phyloP scores from a whole-genome alignment of 352 stramenopile species.

The Bremia lactucae region DNA sequence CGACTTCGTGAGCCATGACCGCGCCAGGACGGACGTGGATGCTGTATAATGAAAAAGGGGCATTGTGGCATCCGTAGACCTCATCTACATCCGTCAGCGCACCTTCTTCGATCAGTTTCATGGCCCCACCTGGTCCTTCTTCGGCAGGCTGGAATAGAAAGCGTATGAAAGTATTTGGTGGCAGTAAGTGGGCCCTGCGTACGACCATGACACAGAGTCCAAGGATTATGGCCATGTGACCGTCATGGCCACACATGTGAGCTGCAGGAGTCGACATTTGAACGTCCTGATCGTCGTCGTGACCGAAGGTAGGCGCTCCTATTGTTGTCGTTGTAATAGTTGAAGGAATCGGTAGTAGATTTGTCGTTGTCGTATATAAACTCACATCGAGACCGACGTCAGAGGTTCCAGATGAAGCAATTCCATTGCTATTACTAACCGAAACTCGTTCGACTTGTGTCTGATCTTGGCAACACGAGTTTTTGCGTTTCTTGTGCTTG shows the following conservation, averaged over 20 bases:
- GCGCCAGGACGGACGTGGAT: conserved; percentile 83
- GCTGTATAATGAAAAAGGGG: conserved; percentile 81
- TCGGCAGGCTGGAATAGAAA: conserved; percentile 96
- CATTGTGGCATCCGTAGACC: conserved; percentile 91
- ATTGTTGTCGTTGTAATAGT: conserved; percentile 19
- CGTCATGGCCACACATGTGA: conserved; percentile 94
- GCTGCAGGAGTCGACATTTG: conserved; percentile 25
- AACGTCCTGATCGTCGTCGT: conserved; percentile 25
- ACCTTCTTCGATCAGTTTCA: conserved; percentile 90
- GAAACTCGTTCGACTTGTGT: no score
- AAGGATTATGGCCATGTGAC: conserved; percentile 91
- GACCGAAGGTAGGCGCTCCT: conserved; percentile 21
- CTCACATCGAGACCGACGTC: conserved; percentile 12
- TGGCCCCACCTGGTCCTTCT: conserved; percentile 83
- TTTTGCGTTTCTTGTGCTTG: conserved; percentile 70
- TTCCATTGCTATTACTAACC: conserved; percentile 5
- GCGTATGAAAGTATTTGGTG: conserved; percentile 70
- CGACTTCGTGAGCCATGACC: conserved; percentile 87
- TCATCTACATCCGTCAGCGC: conserved; percentile 80
- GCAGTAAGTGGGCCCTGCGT: conserved; percentile 54
- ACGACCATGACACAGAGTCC: conserved; percentile 80
- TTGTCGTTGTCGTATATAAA: conserved; percentile 8
- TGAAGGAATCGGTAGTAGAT: conserved; percentile 10
- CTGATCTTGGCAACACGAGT: no score
- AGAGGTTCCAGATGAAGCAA: conserved; percentile 1